phyloP scores from a whole-genome alignment of 306 rosid species.

The Clitoria ternatea region DNA sequence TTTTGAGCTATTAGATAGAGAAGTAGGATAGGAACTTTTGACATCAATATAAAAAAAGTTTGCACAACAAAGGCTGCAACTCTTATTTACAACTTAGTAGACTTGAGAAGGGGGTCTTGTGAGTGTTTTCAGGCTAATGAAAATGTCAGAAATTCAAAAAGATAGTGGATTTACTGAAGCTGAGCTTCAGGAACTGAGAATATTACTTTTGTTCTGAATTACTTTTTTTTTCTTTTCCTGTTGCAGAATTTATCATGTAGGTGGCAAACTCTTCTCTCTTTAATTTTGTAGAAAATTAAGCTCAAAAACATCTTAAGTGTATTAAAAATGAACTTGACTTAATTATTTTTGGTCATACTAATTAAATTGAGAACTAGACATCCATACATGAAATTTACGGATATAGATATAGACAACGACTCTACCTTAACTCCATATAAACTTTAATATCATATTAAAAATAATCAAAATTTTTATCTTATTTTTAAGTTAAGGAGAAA shows the following conservation, averaged over 20 bases:
- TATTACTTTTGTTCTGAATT: constrained; percentile 13
- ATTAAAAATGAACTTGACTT: too few relatives aligned
- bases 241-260: not conserved
- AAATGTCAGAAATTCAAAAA: constrained; percentile 51
- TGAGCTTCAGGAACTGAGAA: constrained; percentile 46
- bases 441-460: too few relatives aligned
- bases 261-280: not conserved
- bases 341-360: too few relatives aligned
- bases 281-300: constrained; percentile 36
- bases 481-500: too few relatives aligned
- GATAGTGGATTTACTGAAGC: constrained; percentile 65
- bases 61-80: constrained; percentile 65
- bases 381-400: too few relatives aligned
- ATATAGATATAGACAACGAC: too few relatives aligned
- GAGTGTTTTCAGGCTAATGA: constrained; percentile 50
- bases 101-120: constrained; percentile 50
- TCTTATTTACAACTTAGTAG: constrained; percentile 53
- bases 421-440: too few relatives aligned
- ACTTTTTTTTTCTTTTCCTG: too few relatives aligned
- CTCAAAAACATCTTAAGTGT: too few relatives aligned
- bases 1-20: constrained; percentile 62
- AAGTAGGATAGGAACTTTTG: constrained; percentile 65
- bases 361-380: too few relatives aligned
- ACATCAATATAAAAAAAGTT: constrained; percentile 47
- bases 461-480: too few relatives aligned